A percentile compares a stretch with the other conserved stretches of the same genome.
Conservation (phyloP, 2,329 filamentous ascomycete species). For the Epicoccum sorghinum region DNA sequence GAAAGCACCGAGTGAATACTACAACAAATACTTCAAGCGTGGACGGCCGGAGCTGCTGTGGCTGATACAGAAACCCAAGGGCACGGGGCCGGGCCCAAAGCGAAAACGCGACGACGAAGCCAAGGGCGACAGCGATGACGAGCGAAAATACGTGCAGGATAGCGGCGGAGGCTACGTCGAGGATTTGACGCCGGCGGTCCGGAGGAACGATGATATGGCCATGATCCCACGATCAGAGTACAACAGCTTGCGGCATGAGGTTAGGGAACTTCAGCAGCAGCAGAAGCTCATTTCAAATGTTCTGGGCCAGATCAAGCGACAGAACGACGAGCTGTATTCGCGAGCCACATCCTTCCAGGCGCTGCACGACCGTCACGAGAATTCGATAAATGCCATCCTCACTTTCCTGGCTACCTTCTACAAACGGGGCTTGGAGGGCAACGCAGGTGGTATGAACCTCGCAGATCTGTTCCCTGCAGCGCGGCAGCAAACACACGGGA, state of each 20-base stretch:
- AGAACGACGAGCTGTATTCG: constrained; percentile 86
- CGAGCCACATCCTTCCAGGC: constrained; percentile 89
- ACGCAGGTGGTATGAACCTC: constrained; percentile 75
- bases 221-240: constrained; percentile 74
- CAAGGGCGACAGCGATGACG: constrained; percentile 75
- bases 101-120: constrained; percentile 61
- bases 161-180: constrained; percentile 50
- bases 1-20: constrained; percentile 98
- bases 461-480: constrained; percentile 82
- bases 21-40: constrained; percentile 93
- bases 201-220: constrained; percentile 53
- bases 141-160: constrained; percentile 54
- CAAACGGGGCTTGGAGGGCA: constrained; percentile 87
- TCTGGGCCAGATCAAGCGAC: constrained; percentile 78
- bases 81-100: constrained; percentile 60
- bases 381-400: constrained; percentile 97
- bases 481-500: constrained; percentile 60
- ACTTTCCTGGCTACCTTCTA: constrained; percentile 97
- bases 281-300: constrained; percentile 85
- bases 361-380: constrained; percentile 94
- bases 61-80: constrained; percentile 95
- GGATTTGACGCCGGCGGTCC: constrained; percentile 47
- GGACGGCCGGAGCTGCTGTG: constrained; percentile 91
- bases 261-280: constrained; percentile 81
- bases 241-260: constrained; percentile 75